Percentiles rank a stretch among this genome's conserved stretches.
Evolutionary conservation across 176 grass and related monocot genomes (phyloP).

Genomic region (Canna indica): DNA sequence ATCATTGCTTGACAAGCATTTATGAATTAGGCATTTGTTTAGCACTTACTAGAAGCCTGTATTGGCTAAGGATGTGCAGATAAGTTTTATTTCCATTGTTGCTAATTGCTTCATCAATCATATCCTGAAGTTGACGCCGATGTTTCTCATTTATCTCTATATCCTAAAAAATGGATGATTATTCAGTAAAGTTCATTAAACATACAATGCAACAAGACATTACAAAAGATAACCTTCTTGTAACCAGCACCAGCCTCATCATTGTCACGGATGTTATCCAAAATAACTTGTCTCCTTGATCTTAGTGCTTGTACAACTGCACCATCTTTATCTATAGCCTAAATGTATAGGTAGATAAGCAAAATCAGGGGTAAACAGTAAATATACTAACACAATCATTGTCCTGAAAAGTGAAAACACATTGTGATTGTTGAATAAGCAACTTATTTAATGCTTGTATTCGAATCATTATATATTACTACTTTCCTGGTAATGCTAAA

Average conservation of each 20-base stretch:
- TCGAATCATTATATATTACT: too few species aligned
- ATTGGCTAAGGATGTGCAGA: conserved; percentile 93
- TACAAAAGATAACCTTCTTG: conserved; percentile 53
- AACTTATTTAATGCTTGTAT: neutral
- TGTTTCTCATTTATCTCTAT: conserved; percentile 79
- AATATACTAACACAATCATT: conserved; percentile 1
- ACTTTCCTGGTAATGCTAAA: too few species aligned
- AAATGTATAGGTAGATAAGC: neutral
- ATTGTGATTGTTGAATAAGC: neutral
- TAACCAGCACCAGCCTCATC: conserved; percentile 95
- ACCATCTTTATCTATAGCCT: conserved; percentile 50
- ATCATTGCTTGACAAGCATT: conserved; percentile 11
- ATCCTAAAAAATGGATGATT: conserved; percentile 40
- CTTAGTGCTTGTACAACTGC: conserved; percentile 52
- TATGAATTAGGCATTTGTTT: neutral
- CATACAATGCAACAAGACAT: conserved; percentile 7
- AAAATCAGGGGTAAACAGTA: neutral
- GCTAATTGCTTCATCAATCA: conserved; percentile 88
- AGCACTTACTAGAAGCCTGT: conserved; percentile 92
- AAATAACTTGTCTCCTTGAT: conserved; percentile 94
- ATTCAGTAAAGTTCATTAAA: neutral
- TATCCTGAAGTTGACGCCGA: conserved; percentile 66
- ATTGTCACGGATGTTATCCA: conserved; percentile 98
- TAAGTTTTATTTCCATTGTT: conserved; percentile 95
- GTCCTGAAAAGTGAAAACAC: neutral